These are phyloP conservation scores for Colletotrichum musae DNA, from an alignment of 2,329 filamentous ascomycete species.

Conservation along the genomic window DNA sequence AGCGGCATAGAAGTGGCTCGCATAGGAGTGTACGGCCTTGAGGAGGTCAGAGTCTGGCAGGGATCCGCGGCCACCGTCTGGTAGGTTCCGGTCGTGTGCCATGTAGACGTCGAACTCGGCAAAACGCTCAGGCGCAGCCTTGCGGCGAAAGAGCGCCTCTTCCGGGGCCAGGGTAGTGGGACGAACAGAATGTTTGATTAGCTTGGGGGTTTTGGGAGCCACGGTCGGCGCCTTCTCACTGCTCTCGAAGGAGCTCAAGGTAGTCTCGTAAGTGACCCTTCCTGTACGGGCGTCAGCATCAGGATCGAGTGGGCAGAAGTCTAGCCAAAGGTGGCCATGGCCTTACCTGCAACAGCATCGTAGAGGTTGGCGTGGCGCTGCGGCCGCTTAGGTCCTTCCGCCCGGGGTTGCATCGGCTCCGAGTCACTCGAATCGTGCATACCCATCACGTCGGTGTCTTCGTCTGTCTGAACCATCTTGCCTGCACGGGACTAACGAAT, in stretches of 20 bases:
- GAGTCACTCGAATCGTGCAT: background rate
- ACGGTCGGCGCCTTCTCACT: conserved; percentile 13
- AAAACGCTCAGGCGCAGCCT: conserved; percentile 76
- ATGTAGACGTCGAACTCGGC: conserved; percentile 81
- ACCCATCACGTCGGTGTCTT: background rate
- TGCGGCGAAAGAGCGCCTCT: conserved; percentile 77
- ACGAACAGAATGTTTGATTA: conserved; percentile 47
- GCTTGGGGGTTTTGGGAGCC: conserved; percentile 26
- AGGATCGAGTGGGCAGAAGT: background rate
- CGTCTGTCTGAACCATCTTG: background rate
- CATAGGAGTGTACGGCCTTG: conserved; percentile 77
- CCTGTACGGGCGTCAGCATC: conserved; percentile 25
- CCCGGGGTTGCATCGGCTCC: conserved; percentile 4
- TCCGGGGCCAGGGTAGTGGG: conserved; percentile 72
- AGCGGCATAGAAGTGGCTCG: conserved; percentile 75
- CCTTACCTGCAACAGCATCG: conserved; percentile 79
- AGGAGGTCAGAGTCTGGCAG: conserved; percentile 80
- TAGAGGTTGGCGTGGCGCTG: conserved; percentile 71
- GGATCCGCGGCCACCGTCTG: conserved; percentile 58
- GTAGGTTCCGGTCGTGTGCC: conserved; percentile 70
- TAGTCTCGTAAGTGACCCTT: conserved; percentile 30
- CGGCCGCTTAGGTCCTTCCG: conserved; percentile 18
- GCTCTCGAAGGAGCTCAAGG: conserved; percentile 11
- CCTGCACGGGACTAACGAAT: background rate
- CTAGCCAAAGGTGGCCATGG: conserved; percentile 1